These are phyloP conservation scores for Gamsiella multidivaricata DNA, from an alignment of 192 early-diverging fungal species.

Conservation along the genomic window DNA sequence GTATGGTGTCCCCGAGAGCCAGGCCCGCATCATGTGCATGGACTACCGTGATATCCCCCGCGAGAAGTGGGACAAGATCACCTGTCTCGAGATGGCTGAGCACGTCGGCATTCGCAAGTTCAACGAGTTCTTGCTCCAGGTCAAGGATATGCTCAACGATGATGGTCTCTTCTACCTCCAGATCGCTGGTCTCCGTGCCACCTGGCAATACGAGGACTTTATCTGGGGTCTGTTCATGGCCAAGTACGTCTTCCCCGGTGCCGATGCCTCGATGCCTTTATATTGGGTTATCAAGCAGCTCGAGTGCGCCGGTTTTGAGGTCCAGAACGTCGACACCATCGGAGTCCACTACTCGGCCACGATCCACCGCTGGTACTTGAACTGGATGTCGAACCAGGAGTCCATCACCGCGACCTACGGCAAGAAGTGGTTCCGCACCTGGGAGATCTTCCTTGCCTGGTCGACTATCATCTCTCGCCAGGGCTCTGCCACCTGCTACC, in stretches of 20 bases:
- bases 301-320: slow-evolving; percentile 94
- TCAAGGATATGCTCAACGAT: slow-evolving; percentile 94
- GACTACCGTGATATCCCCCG: slow-evolving; percentile 98
- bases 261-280: slow-evolving; percentile 95
- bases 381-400: slow-evolving; percentile 97
- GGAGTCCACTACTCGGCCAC: slow-evolving; percentile 99
- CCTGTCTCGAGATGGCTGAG: slow-evolving; percentile 99
- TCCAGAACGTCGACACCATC: slow-evolving; percentile 87
- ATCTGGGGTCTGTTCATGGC: slow-evolving; percentile 97
- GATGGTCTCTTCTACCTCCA: slow-evolving; percentile 98
- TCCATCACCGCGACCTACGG: slow-evolving; percentile 86
- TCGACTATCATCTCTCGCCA: slow-evolving; percentile 95
- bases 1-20: slow-evolving; percentile 78
- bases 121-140: slow-evolving; percentile 89
- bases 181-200: slow-evolving; percentile 91
- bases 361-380: slow-evolving; percentile 95
- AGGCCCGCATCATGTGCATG: slow-evolving; percentile 88
- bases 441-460: slow-evolving; percentile 99
- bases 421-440: slow-evolving; percentile 88
- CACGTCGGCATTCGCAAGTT: slow-evolving; percentile 96
- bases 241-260: slow-evolving; percentile 98
- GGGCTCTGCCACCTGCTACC: slow-evolving; percentile 96
- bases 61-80: slow-evolving; percentile 95
- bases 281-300: slow-evolving; percentile 96
- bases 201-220: slow-evolving; percentile 73